Conservation (phyloP, 208 protist species). For the Histomonas meleagridis region DNA sequence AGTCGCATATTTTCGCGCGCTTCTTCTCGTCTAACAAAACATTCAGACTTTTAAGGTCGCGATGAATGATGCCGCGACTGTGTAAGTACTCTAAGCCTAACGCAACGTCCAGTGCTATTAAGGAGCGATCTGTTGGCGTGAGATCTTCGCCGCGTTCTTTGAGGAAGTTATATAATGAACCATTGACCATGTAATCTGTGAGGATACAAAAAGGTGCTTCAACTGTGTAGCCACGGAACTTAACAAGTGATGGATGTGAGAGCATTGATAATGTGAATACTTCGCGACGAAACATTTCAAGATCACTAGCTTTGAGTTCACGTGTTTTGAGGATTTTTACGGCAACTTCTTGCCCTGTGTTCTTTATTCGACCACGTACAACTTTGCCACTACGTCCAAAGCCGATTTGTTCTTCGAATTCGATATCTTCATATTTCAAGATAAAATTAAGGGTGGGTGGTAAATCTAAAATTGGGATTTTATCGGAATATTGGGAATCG, state of each 20-base stretch:
- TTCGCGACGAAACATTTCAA: slow-evolving; percentile 4
- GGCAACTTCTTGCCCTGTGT: neutral
- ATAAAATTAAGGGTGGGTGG: neutral
- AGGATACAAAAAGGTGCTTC: neutral
- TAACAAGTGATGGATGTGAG: neutral
- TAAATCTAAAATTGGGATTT: neutral
- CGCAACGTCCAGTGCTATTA: slow-evolving; percentile 48
- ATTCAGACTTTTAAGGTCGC: slow-evolving; percentile 54
- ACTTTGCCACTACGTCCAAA: neutral
- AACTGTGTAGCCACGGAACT: neutral
- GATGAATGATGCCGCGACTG: slow-evolving; percentile 47
- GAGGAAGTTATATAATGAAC: neutral
- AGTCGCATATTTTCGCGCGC: slow-evolving; percentile 18
- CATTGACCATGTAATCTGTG: neutral
- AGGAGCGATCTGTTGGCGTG: neutral
- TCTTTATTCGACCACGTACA: neutral
- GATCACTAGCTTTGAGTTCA: neutral
- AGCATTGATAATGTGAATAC: neutral
- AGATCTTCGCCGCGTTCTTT: neutral
- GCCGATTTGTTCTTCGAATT: slow-evolving; percentile 9
- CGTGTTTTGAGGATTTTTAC: neutral
- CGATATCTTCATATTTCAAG: neutral
- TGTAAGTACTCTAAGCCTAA: slow-evolving; percentile 53
- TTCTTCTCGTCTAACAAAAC: slow-evolving; percentile 43
- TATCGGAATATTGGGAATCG: neutral